Base-by-base conservation (phyloP, 75 land plant species). In the Picea glauca region DNA sequence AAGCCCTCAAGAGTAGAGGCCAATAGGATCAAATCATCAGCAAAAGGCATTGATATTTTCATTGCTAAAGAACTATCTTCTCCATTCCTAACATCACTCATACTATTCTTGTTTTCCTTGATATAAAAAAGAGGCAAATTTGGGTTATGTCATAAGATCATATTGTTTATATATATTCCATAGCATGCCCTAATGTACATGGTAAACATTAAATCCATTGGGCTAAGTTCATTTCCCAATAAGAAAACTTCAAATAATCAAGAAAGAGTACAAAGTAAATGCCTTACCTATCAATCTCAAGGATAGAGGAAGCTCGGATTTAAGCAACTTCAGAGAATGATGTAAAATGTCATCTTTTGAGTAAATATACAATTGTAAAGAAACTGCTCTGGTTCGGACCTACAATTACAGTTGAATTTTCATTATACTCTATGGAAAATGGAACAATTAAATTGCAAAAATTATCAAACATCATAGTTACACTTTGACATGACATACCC, bases 271-370 rank as follows among this genome's bases (percentile, higher is more conserved):
- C 56, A 33, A 72, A 23, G 54, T 54, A 56, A 78, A 64, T 1
- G 1, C 13, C 85, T 15, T 88, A 95, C 98, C 98, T 54, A 95
- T 89, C 76, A 95, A 78, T 76, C 98, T 87, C 50, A 93, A 58
- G 20, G 98, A 95, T 65, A 91, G 62, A 75, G 96, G 96, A 65
- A 95, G 88, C 76, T 95, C 98, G 58, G 89, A 89, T 83, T 90
- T 95, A 7, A 95, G 80, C 33, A 95, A 81, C 86, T 87, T 91
- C 54, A 77, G 77, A 79, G 96, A 96, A 87, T 91, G 80, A 65
- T 58, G 62, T 21, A 91, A 58, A 33, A 95, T 92, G 60, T 95
- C 98, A 35, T 85, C 84, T 31, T 83, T 90, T 58, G 89, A 85
- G 75, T 80, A 65, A 60, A 88, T 88, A 77, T 86, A 91, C 21